phyloP scores from a whole-genome alignment of 2,329 filamentous ascomycete species.

The Ophiosphaerella korrae region DNA sequence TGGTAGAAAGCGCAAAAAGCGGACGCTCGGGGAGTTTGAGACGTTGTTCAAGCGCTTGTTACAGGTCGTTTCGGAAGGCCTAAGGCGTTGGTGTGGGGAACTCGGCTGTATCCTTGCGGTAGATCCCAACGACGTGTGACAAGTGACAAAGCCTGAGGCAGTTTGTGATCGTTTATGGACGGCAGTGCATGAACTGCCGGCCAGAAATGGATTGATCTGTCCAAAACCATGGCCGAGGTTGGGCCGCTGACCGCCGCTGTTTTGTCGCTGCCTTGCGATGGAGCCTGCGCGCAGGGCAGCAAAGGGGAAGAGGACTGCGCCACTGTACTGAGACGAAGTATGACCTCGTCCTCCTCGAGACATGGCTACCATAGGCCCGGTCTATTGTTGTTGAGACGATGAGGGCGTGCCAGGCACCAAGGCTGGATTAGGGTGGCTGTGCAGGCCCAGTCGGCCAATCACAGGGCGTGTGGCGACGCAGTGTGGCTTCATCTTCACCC shows the following conservation, averaged over 20 bases:
- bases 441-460: constrained; percentile 24
- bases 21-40: constrained; percentile 11
- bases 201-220: constrained; percentile 26
- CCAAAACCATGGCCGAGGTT: constrained; percentile 24
- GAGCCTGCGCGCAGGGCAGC: constrained; percentile 2
- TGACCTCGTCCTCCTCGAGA: constrained; percentile 16
- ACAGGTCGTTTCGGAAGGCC: constrained; percentile 33
- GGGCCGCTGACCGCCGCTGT: constrained; percentile 6
- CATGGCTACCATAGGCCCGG: constrained; percentile 24
- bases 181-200: constrained; percentile 17
- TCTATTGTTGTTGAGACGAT: constrained; percentile 11
- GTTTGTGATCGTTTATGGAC: constrained; percentile 11
- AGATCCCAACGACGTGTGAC: constrained; percentile 6
- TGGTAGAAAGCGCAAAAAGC: not conserved
- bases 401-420: constrained; percentile 8
- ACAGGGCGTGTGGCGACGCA: constrained; percentile 17
- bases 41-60: constrained; percentile 26
- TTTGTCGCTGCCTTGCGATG: constrained; percentile 20
- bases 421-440: constrained; percentile 11
- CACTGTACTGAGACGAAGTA: constrained; percentile 20
- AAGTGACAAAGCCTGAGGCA: not conserved
- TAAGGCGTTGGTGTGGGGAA: constrained; percentile 19
- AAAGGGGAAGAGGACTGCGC: constrained; percentile 26
- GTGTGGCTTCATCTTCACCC: constrained; percentile 15
- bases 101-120: constrained; percentile 13